Base-by-base conservation (phyloP, 805 yeast species). In the Metschnikowia peoriensis region DNA sequence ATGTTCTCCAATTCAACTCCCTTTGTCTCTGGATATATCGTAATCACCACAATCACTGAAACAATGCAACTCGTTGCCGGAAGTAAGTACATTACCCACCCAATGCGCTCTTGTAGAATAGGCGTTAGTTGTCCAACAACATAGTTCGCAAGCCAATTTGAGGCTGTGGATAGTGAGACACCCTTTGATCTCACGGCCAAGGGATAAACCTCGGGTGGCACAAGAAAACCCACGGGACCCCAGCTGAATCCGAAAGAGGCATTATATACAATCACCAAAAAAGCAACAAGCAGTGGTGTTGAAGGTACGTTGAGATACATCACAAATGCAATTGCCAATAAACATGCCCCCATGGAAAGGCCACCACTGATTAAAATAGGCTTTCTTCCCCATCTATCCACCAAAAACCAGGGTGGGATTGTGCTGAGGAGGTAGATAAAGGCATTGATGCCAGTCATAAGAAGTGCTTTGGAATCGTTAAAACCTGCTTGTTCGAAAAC, bases 401-500 rank as follows among this genome's bases (percentile, higher is more conserved):
- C 79, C 50, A 75, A 61, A 43, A 75, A 74, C 79, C 78, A 75
- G 7, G 79, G 78, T 3, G 76, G 75, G 12, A 75, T 66, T 2
- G 79, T 75, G 44, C 73, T 67, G 29, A 66, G 56, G 29, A 74
- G 64, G 56, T 75, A 75, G 6, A 75, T 70, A 28, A 73, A 51
- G 12, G 72, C 70, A 50, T 75, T 75, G 49, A 75, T 64, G 9
- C 78, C 79, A 3, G 79, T 74, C 78, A 75, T 73, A 22, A 75
- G 57, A 39, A 75, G 62, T 1, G 79, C 78, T 47, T 69, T 66
- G 38, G 75, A 65, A 54, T 74, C 69, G 54, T 65, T 72, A 61
- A 74, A 75, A 9, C 79, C 79, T 1, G 79, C 79, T 34, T 71
- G 66, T 52, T 75, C 76, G 57, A 79, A 81, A 45, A 82, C 80